These are phyloP conservation scores for Penicillium decumbens DNA, from an alignment of 2,329 filamentous ascomycete genomes.

Conservation along the genomic window DNA sequence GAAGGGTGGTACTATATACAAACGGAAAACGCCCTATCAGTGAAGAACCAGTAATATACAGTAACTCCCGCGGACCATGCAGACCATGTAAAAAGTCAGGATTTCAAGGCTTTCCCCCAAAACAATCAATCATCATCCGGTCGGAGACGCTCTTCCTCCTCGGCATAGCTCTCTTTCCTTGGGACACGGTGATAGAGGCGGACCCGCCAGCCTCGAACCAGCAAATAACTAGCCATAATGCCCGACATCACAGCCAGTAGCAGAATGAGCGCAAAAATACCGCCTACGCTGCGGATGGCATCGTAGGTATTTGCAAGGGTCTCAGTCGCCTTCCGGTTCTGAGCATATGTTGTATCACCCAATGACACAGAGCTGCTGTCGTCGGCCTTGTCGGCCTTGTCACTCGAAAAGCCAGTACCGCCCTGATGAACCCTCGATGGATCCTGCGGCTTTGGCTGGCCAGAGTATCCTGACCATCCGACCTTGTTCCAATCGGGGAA, in stretches of 20 bases:
- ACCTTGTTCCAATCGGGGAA: slow-evolving; percentile 16
- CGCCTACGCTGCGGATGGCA: slow-evolving; percentile 17
- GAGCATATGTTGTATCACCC: slow-evolving; percentile 10
- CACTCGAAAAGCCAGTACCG: background rate
- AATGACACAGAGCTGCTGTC: background rate
- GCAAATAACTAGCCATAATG: slow-evolving; percentile 16
- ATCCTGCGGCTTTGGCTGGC: slow-evolving; percentile 13
- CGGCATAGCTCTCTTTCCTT: slow-evolving; percentile 9
- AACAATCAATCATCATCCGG: slow-evolving; percentile 12
- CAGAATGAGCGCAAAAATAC: slow-evolving; percentile 18
- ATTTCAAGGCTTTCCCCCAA: background rate
- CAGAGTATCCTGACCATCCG: slow-evolving; percentile 15
- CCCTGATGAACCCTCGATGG: slow-evolving; percentile 7
- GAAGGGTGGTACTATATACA: slow-evolving; percentile 5
- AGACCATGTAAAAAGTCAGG: background rate
- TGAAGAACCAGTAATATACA: slow-evolving; percentile 3
- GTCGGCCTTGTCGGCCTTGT: background rate
- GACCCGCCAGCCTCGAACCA: slow-evolving; percentile 24
- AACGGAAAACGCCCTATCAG: slow-evolving; percentile 4
- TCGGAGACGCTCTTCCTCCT: slow-evolving; percentile 12
- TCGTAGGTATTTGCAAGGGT: slow-evolving; percentile 15
- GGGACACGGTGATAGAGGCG: slow-evolving; percentile 20
- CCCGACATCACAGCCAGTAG: slow-evolving; percentile 15
- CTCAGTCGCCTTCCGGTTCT: slow-evolving; percentile 17
- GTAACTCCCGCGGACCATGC: slow-evolving; percentile 10